Evolutionary conservation across 2,329 filamentous ascomycete genomes (phyloP), one percentile per base, ranked within the genome.

Genomic region (Bipolaris oryzae): DNA sequence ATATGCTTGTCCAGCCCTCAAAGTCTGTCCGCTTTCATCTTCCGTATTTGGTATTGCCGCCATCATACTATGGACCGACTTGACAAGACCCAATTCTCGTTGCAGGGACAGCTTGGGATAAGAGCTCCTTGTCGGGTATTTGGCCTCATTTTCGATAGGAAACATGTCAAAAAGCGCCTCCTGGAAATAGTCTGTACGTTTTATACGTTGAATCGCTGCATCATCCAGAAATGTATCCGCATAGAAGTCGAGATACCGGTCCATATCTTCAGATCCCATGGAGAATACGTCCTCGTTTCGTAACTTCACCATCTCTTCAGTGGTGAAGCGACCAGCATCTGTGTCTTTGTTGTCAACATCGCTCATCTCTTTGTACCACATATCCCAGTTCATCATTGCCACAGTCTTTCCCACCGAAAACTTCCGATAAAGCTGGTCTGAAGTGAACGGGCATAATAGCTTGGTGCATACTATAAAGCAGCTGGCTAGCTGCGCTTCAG

Each of bases 231-330:
- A 90, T 42, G 82, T 88, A 55, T 82, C 81, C 69, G 64, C 87
- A 71, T 90, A 93, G 87, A 89, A 95, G 74, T 91, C 85, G 75
- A 96, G 81, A 68, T 92, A 94, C 57, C 89, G 84, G 67, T 93
- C 89, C 35, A 94, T 77, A 60, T 89, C 82, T 20, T 81, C 76
- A 5, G 81, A 76, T 2, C 78, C 80, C 85, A 93, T 87, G 1
- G 78, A 73, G 38, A 87, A 81, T 7, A 91, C 82, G 63, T 91
- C 84, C 3, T 79, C 77, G 53, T 90, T 87, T 5, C 80, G 83
- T 20, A 89, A 73, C 75, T 69, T 86, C 81, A 63, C 82, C 72
- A 71, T 78, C 73, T 75, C 77, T 74, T 64, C 77, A 74, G 66
- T 80, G 60, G 57, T 75, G 70, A 73, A 67, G 16, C 46, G 55